Evolutionary conservation across 768 basidiomycete genomes (phyloP).

Genomic region (Mycena galericulata): DNA sequence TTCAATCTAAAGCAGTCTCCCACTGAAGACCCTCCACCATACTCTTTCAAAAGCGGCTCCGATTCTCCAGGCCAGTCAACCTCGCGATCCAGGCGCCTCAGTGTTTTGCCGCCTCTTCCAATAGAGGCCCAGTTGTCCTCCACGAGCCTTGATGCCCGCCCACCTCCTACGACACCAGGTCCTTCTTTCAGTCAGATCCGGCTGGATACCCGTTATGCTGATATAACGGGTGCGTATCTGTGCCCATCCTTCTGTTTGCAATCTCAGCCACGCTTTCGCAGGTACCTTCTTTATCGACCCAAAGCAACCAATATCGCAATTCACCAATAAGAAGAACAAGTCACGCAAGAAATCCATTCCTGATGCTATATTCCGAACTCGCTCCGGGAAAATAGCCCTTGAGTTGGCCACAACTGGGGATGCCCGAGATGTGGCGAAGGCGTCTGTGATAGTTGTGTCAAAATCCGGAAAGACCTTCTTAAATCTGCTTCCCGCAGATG

Average conservation of each 20-base stretch:
- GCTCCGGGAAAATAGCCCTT: slow-evolving; percentile 52
- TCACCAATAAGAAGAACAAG: slow-evolving; percentile 36
- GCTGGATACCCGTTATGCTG: slow-evolving; percentile 5
- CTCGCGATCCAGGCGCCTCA: slow-evolving; percentile 6
- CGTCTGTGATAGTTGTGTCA: slow-evolving; percentile 52
- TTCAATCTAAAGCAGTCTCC: not conserved
- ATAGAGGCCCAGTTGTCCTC: not conserved
- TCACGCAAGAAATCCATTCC: slow-evolving; percentile 41
- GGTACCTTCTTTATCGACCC: slow-evolving; percentile 60
- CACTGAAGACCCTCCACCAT: slow-evolving; percentile 19
- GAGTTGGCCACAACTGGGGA: slow-evolving; percentile 53
- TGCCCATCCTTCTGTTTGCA: not conserved
- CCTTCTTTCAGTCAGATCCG: slow-evolving; percentile 23
- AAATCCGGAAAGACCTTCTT: slow-evolving; percentile 53
- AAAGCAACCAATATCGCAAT: slow-evolving; percentile 43
- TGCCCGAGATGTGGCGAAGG: slow-evolving; percentile 43
- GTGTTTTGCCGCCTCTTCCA: slow-evolving; percentile 25
- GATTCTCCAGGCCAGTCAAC: not conserved
- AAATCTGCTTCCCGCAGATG: slow-evolving; percentile 51
- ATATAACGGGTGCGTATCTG: slow-evolving; percentile 15
- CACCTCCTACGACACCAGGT: not conserved
- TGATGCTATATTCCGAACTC: slow-evolving; percentile 53
- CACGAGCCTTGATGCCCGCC: not conserved
- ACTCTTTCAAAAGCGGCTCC: slow-evolving; percentile 3
- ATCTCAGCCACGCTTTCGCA: slow-evolving; percentile 30